Evolutionary conservation across 2,329 filamentous ascomycete genomes (phyloP).

Genomic region (Aspergillus amoenus): DNA sequence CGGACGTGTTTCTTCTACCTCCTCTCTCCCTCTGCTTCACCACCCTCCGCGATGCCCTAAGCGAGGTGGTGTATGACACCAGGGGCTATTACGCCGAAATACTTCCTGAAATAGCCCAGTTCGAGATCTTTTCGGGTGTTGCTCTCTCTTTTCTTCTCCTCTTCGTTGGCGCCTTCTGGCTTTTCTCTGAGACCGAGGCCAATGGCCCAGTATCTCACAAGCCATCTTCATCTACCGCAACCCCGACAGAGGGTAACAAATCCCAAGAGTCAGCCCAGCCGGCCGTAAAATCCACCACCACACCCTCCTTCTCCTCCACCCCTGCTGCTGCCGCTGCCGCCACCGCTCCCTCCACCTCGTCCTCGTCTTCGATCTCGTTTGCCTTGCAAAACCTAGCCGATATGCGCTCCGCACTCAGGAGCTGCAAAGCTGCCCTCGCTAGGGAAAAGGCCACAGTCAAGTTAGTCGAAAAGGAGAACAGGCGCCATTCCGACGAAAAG

Average conservation of each 20-base stretch:
- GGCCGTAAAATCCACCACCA: no score
- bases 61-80: not conserved
- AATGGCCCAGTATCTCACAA: not conserved
- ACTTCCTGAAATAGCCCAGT: not conserved
- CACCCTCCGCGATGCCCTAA: slow-evolving; percentile 12
- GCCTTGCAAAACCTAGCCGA: not conserved
- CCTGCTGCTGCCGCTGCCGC: no score
- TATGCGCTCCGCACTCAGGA: not conserved
- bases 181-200: not conserved
- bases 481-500: not conserved
- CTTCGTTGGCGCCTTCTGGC: not conserved
- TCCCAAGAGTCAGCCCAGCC: not conserved
- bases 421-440: not conserved
- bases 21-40: slow-evolving; percentile 7
- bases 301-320: no score
- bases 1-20: slow-evolving; percentile 4
- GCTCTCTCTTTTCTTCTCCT: not conserved
- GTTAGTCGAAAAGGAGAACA: not conserved
- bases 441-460: not conserved
- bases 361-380: no score
- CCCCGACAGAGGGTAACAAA: not conserved
- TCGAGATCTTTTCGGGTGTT: not conserved
- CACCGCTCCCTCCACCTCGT: no score
- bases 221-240: not conserved
- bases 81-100: not conserved